Evolutionary conservation across 768 basidiomycete species (phyloP), one percentile per base, ranked within the genome.

Genomic region (Leccinum pellstonianum): DNA sequence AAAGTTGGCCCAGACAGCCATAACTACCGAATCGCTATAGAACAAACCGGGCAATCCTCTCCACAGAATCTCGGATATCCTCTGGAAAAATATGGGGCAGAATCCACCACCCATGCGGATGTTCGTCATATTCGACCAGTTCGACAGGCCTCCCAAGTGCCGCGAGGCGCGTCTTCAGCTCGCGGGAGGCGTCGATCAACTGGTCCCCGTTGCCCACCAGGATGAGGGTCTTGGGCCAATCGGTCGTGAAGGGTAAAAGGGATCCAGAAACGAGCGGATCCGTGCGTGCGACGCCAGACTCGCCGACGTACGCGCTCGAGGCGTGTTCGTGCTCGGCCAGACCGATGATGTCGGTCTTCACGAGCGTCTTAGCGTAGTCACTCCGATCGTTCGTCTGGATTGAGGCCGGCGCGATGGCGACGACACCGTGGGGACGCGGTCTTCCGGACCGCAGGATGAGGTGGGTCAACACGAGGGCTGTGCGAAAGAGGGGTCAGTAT

Each of bases 401-500:
- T 11, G 60, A 17, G 4, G 0, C 10, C 0, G 89, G 88, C 0
- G 86, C 76, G 33, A 90, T 77, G 19, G 86, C 74, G 25, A 83
- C 74, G 62, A 91, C 73, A 61, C 88, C 84, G 0, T 73, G 69
- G 47, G 84, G 83, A 37, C 86, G 74, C 4, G 75, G 74, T 49
- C 74, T 47, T 66, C 14, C 82, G 21, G 85, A 84, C 73, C 88
- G 86, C 58, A 79, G 75, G 49, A 83, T 70, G 23, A 73, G 65
- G 38, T 71, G 70, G 7, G 69, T 62, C 43, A 71, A 43, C 4
- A 70, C 58, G 12, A 71, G 1, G 31, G 71, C 71, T 67, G 47
- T 19, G 12, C 7, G 19, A 15, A 52, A 4, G 11, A 10, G 33
- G 19, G 6, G 7, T n/a, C 33, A 12, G 7, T 11, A 9, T 33